Evolutionary conservation across 139 green algal species (phyloP).

Genomic region (Tetradesmus obliquus): DNA sequence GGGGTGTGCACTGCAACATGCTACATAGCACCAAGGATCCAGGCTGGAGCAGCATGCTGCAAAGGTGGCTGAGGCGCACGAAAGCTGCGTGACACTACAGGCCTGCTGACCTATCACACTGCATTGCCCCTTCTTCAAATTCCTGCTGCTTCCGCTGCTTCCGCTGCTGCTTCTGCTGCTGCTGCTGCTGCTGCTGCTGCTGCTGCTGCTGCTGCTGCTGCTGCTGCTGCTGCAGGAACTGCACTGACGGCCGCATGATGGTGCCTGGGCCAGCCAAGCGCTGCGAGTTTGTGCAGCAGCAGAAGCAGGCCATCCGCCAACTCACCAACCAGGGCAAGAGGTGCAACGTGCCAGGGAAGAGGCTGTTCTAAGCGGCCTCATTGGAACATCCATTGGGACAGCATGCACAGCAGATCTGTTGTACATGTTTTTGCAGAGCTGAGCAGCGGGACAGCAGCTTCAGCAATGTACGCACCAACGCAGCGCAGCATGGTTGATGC

Average conservation of each 20-base stretch:
- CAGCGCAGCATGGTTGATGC: too few relatives aligned
- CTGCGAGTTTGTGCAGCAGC: not conserved
- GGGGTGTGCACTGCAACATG: too few relatives aligned
- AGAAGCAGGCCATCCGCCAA: constrained; percentile 5
- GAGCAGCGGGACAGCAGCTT: too few relatives aligned
- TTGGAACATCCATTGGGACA: not conserved
- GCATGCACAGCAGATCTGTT: not conserved
- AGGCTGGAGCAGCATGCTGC: too few relatives aligned
- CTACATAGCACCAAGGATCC: too few relatives aligned
- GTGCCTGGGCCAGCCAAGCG: not conserved
- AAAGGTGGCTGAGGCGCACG: too few relatives aligned
- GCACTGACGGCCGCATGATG: not conserved
- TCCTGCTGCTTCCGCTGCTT: not conserved
- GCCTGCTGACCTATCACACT: not conserved
- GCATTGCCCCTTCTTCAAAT: not conserved
- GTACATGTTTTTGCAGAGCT: not conserved
- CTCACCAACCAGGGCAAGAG: not conserved
- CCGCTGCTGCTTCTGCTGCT: not conserved
- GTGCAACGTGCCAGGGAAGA: not conserved
- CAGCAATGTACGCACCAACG: too few relatives aligned
- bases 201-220: not conserved
- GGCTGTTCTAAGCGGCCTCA: not conserved
- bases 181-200: not conserved
- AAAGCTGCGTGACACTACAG: too few relatives aligned
- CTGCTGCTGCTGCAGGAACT: not conserved